These are phyloP conservation scores for Saccharomyces hybrid DNA, from an alignment of 1,139 yeast genomes.

Conservation along the genomic window DNA sequence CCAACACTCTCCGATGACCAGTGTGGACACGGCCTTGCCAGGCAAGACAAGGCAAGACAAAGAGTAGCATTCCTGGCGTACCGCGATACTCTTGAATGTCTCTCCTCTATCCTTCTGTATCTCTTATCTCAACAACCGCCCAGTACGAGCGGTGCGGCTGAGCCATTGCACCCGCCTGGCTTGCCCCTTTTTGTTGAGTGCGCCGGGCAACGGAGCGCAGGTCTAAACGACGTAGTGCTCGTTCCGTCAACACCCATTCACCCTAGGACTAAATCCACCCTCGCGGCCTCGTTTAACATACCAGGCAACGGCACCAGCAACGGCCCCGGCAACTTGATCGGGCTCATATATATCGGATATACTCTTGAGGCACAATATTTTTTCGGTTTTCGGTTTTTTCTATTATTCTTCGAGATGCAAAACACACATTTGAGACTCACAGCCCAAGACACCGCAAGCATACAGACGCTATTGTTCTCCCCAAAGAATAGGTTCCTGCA, in stretches of 20 bases:
- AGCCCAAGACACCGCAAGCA: background rate
- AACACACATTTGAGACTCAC: background rate
- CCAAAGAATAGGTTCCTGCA: background rate
- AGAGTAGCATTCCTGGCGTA: too few species aligned
- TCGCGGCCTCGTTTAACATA: background rate
- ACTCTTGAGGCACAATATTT: background rate
- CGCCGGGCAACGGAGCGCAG: too few species aligned
- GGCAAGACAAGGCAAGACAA: too few species aligned
- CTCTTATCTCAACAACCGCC: too few species aligned
- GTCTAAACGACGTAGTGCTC: background rate
- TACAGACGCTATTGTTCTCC: background rate
- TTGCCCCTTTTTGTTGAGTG: too few species aligned
- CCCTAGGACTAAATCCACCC: background rate
- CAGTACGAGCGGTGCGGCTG: too few species aligned
- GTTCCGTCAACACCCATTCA: background rate
- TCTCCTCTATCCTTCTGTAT: too few species aligned
- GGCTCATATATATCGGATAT: background rate
- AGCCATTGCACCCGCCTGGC: too few species aligned
- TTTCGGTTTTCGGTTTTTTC: conserved; percentile 1
- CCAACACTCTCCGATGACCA: too few species aligned
- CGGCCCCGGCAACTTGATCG: background rate
- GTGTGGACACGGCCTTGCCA: too few species aligned
- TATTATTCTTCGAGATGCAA: background rate
- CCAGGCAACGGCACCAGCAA: background rate
- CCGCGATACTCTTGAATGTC: too few species aligned